These are phyloP conservation scores for Zelopaecilomyces penicillatus DNA, from an alignment of 2,329 filamentous ascomycete species.

Conservation along the genomic window DNA sequence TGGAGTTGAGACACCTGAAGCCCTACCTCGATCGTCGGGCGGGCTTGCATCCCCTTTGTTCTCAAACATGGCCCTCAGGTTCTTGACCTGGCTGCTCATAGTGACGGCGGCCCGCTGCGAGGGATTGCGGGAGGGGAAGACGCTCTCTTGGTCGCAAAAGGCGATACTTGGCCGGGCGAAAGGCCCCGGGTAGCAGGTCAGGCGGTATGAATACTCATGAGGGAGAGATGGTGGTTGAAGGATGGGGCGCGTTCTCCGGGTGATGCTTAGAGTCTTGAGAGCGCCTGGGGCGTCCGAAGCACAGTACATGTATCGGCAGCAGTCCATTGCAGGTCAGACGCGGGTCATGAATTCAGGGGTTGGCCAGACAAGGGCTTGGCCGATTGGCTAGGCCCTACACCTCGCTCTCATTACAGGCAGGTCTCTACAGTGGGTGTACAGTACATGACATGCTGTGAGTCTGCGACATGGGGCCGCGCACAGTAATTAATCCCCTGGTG, in stretches of 20 bases:
- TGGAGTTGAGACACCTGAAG: constrained; percentile 43
- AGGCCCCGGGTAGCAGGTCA: not conserved
- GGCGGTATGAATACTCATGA: constrained; percentile 2
- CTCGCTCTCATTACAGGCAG: too few relatives aligned
- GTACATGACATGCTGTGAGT: too few relatives aligned
- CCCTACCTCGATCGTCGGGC: constrained; percentile 63
- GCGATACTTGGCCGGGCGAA: too few relatives aligned
- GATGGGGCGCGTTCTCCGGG: not conserved
- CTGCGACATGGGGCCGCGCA: too few relatives aligned
- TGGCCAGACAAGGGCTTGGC: not conserved
- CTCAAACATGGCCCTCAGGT: constrained; percentile 75
- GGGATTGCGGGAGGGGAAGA: not conserved
- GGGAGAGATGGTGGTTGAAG: constrained; percentile 1
- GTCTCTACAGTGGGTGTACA: too few relatives aligned
- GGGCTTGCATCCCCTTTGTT: constrained; percentile 57
- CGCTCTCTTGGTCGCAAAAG: too few relatives aligned
- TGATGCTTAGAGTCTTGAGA: too few relatives aligned
- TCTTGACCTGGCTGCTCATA: constrained; percentile 63
- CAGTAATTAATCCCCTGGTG: too few relatives aligned
- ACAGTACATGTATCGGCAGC: constrained; percentile 3
- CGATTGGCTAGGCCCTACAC: not conserved
- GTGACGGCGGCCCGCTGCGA: constrained; percentile 21
- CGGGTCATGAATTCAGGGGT: constrained; percentile 4
- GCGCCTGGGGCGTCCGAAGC: not conserved
- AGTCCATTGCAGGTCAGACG: constrained; percentile 3